Conservation (phyloP, 495 filamentous ascomycete species). For the Extremus antarcticus region DNA sequence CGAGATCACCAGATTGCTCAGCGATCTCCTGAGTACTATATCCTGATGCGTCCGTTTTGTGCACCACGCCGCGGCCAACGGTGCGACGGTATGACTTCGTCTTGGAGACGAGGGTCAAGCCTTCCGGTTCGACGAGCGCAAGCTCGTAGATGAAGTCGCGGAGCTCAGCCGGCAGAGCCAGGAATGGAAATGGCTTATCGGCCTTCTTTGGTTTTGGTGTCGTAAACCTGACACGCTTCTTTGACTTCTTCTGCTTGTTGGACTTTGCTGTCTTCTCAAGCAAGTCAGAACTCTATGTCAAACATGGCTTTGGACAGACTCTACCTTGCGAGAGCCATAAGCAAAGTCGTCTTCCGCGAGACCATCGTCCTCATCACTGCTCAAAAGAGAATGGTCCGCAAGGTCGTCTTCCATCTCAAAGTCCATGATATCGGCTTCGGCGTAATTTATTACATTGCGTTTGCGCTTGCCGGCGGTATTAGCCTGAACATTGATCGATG, state of each 20-base stretch:
- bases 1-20: slow-evolving; percentile 1
- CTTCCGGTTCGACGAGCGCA: slow-evolving; percentile 10
- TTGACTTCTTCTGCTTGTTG: slow-evolving; percentile 7
- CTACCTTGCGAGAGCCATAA: slow-evolving; percentile 6
- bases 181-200: slow-evolving; percentile 15
- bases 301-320: not conserved
- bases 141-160: slow-evolving; percentile 22
- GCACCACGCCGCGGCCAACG: slow-evolving; percentile 11
- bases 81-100: slow-evolving; percentile 20
- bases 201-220: slow-evolving; percentile 12
- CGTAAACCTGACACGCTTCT: not conserved
- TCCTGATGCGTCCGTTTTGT: not conserved
- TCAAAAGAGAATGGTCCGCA: not conserved
- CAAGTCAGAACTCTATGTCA: not conserved
- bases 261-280: not conserved
- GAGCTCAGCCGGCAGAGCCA: slow-evolving; percentile 25
- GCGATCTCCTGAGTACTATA: not conserved
- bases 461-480: slow-evolving; percentile 16
- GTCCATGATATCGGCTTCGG: slow-evolving; percentile 1
- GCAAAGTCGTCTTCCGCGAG: slow-evolving; percentile 3
- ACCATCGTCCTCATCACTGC: slow-evolving; percentile 3
- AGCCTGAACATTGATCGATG: too few species aligned
- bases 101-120: slow-evolving; percentile 15
- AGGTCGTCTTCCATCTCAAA: not conserved
- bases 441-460: slow-evolving; percentile 19